Evolutionary conservation across 345 rosid species (phyloP), one percentile per base, ranked within the genome.

Genomic region (Mallotus nudiflorus): DNA sequence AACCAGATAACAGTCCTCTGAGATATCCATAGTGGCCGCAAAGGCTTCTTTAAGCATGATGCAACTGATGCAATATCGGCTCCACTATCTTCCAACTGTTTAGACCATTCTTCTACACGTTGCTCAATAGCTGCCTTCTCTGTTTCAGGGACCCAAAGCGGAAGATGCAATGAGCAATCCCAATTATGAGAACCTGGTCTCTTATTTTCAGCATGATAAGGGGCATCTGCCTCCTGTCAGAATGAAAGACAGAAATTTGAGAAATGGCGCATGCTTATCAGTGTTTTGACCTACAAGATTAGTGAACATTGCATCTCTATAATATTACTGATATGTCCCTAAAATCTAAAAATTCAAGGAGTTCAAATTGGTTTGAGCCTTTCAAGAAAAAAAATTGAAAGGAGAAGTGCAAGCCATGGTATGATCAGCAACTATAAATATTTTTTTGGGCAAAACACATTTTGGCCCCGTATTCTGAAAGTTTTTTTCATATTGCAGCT

Each of bases 81-180:
- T 74, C 98, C 98, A 71, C 96, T 84, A 14, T 74, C 79, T 48
- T 91, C 89, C 77, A 94, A 72, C 44, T 88, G 78, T 67, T 80
- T 82, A 9, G 90, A 84, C 97, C 96, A 94, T 72, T 72, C 87
- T 27, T 91, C 97, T 52, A 94, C 57, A 0, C 72, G 71, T 40
- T 83, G 85, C 82, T 88, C 87, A 51, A 94, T 90, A 64, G 85
- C 79, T 5, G 88, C 88, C 73, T 74, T 88, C 84, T 94, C 97
- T 13, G 89, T 90, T 25, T 82, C 82, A 0, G 96, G 82, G 79
- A 94, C 90, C 98, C 96, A 94, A 15, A 90, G 87, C 9, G 98
- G 98, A 24, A 94, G 87, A 78, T 91, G 97, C 82, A 94, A 81
- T n/a, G 87, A 83, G 80, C 92, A 87, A 67, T 94, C 98, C 97